Percentiles rank a stretch among this genome's conserved stretches.
Evolutionary conservation across 352 stramenopile species (phyloP).

Genomic region (Elongisporangium senticosum): DNA sequence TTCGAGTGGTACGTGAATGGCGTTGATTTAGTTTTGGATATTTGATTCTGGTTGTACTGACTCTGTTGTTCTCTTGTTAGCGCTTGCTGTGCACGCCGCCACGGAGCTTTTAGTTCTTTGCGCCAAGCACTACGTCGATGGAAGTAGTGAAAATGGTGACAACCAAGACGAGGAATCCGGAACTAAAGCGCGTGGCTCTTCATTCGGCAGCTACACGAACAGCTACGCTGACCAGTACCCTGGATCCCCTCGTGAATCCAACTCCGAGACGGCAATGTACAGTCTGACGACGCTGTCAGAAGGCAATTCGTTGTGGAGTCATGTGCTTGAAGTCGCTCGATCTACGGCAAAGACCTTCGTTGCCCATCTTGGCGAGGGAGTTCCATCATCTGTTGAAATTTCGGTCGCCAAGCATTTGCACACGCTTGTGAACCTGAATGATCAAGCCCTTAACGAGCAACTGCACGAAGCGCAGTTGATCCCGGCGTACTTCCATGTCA

Average conservation of each 20-base stretch:
- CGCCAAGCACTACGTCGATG: constrained; percentile 50
- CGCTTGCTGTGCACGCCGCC: constrained; percentile 66
- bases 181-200: not conserved
- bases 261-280: constrained; percentile 74
- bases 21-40: constrained; percentile 1
- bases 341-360: constrained; percentile 45
- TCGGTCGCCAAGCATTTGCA: constrained; percentile 79
- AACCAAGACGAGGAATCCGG: constrained; percentile 7
- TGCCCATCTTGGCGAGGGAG: constrained; percentile 47
- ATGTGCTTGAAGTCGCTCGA: constrained; percentile 38
- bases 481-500: constrained; percentile 56
- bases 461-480: constrained; percentile 58
- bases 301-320: constrained; percentile 52
- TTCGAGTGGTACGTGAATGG: constrained; percentile 35
- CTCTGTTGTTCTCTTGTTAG: constrained; percentile 9
- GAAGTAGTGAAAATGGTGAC: constrained; percentile 13
- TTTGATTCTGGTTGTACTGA: not conserved
- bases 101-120: constrained; percentile 66
- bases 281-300: constrained; percentile 59
- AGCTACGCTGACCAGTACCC: constrained; percentile 57
- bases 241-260: constrained; percentile 46
- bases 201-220: constrained; percentile 38
- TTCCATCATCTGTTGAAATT: constrained; percentile 76
- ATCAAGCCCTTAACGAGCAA: constrained; percentile 50
- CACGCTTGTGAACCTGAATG: constrained; percentile 67